Evolutionary conservation across 495 filamentous ascomycete genomes (phyloP).

Genomic region (Clavariopsis aquatica): DNA sequence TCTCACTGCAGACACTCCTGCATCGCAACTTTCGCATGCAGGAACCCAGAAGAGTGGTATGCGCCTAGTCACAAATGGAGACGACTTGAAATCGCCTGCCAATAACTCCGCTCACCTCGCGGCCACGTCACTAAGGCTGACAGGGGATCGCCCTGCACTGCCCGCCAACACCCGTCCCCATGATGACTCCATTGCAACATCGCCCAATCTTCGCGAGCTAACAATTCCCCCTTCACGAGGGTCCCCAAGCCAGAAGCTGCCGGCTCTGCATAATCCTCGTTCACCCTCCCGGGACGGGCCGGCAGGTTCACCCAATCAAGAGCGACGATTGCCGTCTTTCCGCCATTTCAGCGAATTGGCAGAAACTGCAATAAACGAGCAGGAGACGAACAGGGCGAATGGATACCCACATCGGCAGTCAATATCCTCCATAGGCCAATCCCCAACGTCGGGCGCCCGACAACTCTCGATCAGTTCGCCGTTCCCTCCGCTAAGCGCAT

Average conservation of each 20-base stretch:
- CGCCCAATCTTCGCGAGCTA: conserved; percentile 34
- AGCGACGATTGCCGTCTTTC: conserved; percentile 34
- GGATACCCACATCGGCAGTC: conserved; percentile 38
- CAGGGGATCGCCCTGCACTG: conserved; percentile 23
- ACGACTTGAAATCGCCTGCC: conserved; percentile 15
- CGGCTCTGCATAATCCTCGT: conserved; percentile 33
- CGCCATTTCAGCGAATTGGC: conserved; percentile 40
- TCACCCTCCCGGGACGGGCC: conserved; percentile 34
- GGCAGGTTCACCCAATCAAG: conserved; percentile 31
- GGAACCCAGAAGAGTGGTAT: conserved; percentile 15
- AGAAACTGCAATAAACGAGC: conserved; percentile 37
- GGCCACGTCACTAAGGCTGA: conserved; percentile 26
- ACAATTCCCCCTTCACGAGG: conserved; percentile 32
- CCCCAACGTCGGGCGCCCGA: conserved; percentile 31
- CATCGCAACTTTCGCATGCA: conserved; percentile 16
- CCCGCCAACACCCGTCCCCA: conserved; percentile 30
- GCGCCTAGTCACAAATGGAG: conserved; percentile 10
- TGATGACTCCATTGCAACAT: conserved; percentile 33
- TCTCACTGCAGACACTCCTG: conserved; percentile 14
- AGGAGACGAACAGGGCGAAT: conserved; percentile 31
- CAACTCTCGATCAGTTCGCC: conserved; percentile 31
- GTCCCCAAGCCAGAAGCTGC: conserved; percentile 37
- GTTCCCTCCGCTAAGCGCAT: conserved; percentile 33
- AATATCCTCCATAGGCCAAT: conserved; percentile 37
- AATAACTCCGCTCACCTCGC: conserved; percentile 14